Percentiles rank a stretch among this genome's conserved stretches.
These are phyloP conservation scores for Schizophyllum commune DNA, from an alignment of 1,284 basidiomycete species.

Conservation along the genomic window DNA sequence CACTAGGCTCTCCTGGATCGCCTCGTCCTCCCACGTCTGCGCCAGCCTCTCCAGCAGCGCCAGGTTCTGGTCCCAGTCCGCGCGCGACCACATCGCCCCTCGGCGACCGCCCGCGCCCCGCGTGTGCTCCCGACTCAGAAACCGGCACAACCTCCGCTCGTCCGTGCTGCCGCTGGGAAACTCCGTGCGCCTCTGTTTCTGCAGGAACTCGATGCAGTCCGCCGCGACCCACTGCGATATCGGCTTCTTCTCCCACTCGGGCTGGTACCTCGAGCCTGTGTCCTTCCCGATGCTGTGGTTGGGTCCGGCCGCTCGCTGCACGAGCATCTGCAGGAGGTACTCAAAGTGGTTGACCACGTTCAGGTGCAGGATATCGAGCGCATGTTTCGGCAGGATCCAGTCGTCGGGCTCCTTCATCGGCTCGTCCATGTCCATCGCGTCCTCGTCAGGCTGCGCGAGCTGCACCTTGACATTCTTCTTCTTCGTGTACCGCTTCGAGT, in stretches of 20 bases:
- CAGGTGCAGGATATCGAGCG: slow-evolving; percentile 58
- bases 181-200: slow-evolving; percentile 22
- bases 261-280: slow-evolving; percentile 47
- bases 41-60: slow-evolving; percentile 40
- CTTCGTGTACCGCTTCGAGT: slow-evolving; percentile 6
- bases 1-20: slow-evolving; percentile 39
- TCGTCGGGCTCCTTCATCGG: slow-evolving; percentile 22
- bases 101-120: slow-evolving; percentile 33
- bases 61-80: slow-evolving; percentile 53
- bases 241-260: slow-evolving; percentile 31
- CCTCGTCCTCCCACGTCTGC: slow-evolving; percentile 40
- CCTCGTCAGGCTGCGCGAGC: slow-evolving; percentile 28
- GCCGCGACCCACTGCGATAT: slow-evolving; percentile 43
- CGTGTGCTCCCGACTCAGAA: slow-evolving; percentile 42
- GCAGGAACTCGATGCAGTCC: slow-evolving; percentile 52
- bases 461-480: slow-evolving; percentile 1
- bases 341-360: slow-evolving; percentile 65
- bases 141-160: slow-evolving; percentile 39
- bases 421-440: slow-evolving; percentile 58
- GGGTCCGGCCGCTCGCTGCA: slow-evolving; percentile 41
- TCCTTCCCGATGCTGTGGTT: slow-evolving; percentile 24
- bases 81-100: slow-evolving; percentile 63
- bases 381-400: slow-evolving; percentile 38
- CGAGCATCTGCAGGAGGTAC: slow-evolving; percentile 49
- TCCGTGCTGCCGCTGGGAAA: slow-evolving; percentile 17